Conservation (phyloP, 2,329 filamentous ascomycete species). For the Xylogone sp. region DNA sequence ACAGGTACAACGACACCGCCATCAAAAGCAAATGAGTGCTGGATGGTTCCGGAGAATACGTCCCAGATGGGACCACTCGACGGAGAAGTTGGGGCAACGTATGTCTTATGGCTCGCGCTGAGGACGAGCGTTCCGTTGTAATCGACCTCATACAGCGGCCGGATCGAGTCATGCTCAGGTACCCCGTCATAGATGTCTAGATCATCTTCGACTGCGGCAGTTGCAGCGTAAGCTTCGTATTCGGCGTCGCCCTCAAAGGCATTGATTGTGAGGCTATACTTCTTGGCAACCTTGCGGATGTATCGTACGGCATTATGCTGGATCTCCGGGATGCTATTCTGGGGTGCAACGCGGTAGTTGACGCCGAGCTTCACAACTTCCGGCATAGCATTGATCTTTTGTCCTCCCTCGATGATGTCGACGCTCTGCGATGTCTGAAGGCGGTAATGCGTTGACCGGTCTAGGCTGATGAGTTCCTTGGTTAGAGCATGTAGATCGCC, state of each 20-base stretch:
- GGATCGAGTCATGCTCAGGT: slow-evolving; percentile 7
- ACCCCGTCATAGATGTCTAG: background rate
- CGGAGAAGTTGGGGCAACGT: slow-evolving; percentile 31
- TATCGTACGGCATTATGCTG: slow-evolving; percentile 43
- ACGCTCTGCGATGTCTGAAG: slow-evolving; percentile 53
- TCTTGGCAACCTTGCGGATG: slow-evolving; percentile 11
- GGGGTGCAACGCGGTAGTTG: slow-evolving; percentile 44
- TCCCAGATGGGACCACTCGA: slow-evolving; percentile 7
- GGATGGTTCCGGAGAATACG: slow-evolving; percentile 1
- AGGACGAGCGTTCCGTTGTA: slow-evolving; percentile 36
- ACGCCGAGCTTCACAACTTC: slow-evolving; percentile 47
- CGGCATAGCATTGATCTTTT: slow-evolving; percentile 54
- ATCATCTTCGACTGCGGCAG: slow-evolving; percentile 15
- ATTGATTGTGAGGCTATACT: slow-evolving; percentile 36
- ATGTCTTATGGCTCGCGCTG: slow-evolving; percentile 27
- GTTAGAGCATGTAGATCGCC: slow-evolving; percentile 4
- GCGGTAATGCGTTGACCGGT: slow-evolving; percentile 41
- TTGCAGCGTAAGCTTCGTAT: slow-evolving; percentile 18
- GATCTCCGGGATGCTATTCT: slow-evolving; percentile 42
- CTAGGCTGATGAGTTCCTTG: slow-evolving; percentile 31
- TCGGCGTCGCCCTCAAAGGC: slow-evolving; percentile 36
- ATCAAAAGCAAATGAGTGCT: background rate
- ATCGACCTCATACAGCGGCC: slow-evolving; percentile 33
- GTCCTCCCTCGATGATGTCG: slow-evolving; percentile 48
- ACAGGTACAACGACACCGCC: background rate